Evolutionary conservation across 495 filamentous ascomycete species (phyloP).

Genomic region (Chaetomium tenue): DNA sequence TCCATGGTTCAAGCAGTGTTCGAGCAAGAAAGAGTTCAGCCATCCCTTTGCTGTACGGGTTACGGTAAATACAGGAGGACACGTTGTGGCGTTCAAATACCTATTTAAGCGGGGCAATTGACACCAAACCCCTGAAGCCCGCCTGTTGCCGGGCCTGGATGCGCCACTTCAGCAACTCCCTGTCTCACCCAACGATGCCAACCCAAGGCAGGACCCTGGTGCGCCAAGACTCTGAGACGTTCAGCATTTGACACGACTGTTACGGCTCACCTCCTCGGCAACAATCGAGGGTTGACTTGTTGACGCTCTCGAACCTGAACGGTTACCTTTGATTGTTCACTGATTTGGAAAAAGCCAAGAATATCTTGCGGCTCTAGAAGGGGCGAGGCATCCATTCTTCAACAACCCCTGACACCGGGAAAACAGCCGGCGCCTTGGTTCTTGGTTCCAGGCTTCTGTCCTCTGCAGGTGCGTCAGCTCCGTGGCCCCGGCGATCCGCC

Average conservation of each 20-base stretch:
- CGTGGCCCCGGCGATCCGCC: constrained; percentile 10
- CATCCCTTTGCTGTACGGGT: not conserved
- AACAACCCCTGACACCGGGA: constrained; percentile 10
- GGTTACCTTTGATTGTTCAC: not conserved
- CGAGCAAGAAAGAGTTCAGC: no score
- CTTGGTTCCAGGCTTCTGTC: constrained; percentile 10
- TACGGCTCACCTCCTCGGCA: constrained; percentile 18
- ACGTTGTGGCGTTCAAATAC: constrained; percentile 18
- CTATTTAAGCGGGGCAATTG: constrained; percentile 18
- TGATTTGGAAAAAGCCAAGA: not conserved
- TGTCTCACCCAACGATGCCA: constrained; percentile 10
- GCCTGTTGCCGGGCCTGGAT: constrained; percentile 5
- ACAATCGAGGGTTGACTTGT: not conserved
- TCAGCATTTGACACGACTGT: constrained; percentile 22
- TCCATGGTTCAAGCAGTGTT: no score
- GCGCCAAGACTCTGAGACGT: constrained; percentile 17
- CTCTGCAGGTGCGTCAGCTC: constrained; percentile 23
- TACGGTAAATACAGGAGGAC: constrained; percentile 12
- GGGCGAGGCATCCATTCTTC: not conserved
- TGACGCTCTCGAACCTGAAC: not conserved
- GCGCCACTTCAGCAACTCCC: constrained; percentile 13
- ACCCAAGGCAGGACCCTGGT: constrained; percentile 7
- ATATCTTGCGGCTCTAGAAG: not conserved
- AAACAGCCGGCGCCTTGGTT: constrained; percentile 16
- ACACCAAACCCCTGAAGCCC: constrained; percentile 10